Evolutionary conservation across 768 basidiomycete species (phyloP), one percentile per base, ranked within the genome.

Genomic region (Mrakia blollopis): DNA sequence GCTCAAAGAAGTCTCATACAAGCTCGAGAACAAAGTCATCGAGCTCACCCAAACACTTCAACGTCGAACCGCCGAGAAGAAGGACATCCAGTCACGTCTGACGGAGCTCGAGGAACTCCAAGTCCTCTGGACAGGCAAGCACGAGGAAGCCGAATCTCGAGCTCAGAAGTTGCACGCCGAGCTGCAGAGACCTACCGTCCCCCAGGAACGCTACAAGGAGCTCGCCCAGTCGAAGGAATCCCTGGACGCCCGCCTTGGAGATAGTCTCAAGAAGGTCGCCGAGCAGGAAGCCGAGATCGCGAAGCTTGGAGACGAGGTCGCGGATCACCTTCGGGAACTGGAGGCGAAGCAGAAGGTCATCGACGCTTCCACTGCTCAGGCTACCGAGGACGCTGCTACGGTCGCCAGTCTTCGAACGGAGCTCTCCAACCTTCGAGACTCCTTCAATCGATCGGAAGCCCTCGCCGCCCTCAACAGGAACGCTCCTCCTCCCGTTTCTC

Each of bases 1-100:
- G 83, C 98, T 96, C 89, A 98, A 97, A 85, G 94, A 97, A 85
- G 97, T 96, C 80, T 98, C 96, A 0, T 98, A 98, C 82, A 90
- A 89, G 80, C 87, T 99, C 75, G 97, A 99, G 86, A 99, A 98
- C 87, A 99, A 98, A 85, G 97, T 99, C 62, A 93, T 99, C 77
- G 96, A 98, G 83, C 91, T 99, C 79, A 98, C 97, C 0, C 97
- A 99, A 83, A 89, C 86, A 23, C 88, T 99, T 18, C 97, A 98
- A 84, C 90, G 88, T 81, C 90, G 96, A 67, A 94, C 91, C 3
- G 88, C 89, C 77, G 96, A 99, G 85, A 94, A 92, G 86, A 95
- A 92, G 84, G 90, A 90, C 73, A 85, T 98, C 62, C 90, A 91
- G 79, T 85, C 84, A n/a, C 89, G 90, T 80, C 87, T 98, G 65